Evolutionary conservation across 768 basidiomycete species (phyloP), one percentile per base, ranked within the genome.

Genomic region (Pisolithus marmoratus): DNA sequence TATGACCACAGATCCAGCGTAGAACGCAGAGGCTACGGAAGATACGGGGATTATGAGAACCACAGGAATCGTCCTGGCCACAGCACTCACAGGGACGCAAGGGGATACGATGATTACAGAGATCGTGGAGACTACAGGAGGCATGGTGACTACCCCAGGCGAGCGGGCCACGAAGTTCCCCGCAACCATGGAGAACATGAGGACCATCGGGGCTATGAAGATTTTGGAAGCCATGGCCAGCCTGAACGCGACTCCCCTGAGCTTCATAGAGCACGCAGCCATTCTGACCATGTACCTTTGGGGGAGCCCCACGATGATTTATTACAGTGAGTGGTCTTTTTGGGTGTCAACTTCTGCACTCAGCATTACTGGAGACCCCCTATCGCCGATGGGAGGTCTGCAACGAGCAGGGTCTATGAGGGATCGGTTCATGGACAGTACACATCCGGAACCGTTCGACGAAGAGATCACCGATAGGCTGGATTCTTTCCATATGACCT

Each of bases 381-480:
- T 43, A 11, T 52, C 19, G 66, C 64, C 22, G 68, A 68, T 42
- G 58, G 68, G 40, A 54, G 54, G 22, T 64, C 64, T 5, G 58
- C 14, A n/a, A 36, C 38, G 20, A 48, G 24, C 38, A 56, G 65
- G 20, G 49, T 53, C 8, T 61, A 59, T 26, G 58, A 63, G 36
- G 47, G 40, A 26, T 54, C 66, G 15, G 53, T 54, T 24, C 37
- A 53, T 14, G 50, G 58, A n/a, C 4, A 38, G 57, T 52, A 54
- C 23, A 36, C 62, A 54, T 38, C 26, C 29, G 23, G 52, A 46
- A 12, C 54, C 58, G 37, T 60, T 57, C 12, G 65, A 56, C n/a
- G 36, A n/a, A 15, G 66, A 66, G 12, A 58, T 68, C n/a, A 61
- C 34, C 34, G 38, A 51, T 12, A 59, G 51, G 42, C 27, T 68